These are phyloP conservation scores for Arthroderma sp. DNA, from an alignment of 2,329 filamentous ascomycete species.

Conservation along the genomic window DNA sequence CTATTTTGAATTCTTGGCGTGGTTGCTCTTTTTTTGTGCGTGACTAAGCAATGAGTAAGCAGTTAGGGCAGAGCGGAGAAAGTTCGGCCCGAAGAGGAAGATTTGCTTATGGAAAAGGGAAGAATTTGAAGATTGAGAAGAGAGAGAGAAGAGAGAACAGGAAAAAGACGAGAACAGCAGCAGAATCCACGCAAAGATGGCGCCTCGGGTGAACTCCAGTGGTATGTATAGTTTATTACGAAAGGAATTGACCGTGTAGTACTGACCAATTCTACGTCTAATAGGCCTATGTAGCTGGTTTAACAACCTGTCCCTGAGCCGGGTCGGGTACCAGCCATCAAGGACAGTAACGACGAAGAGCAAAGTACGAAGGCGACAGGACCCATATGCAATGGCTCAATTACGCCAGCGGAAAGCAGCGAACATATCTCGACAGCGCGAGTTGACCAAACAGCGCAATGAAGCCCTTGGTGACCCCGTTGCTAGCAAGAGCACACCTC, in stretches of 20 bases:
- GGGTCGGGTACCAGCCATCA: slow-evolving; percentile 14
- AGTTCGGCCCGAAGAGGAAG: slow-evolving; percentile 1
- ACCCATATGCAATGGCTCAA: slow-evolving; percentile 73
- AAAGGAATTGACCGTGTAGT: neutral
- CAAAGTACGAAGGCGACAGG: slow-evolving; percentile 26
- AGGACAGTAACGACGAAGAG: slow-evolving; percentile 4
- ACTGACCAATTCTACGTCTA: neutral
- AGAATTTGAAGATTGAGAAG: neutral
- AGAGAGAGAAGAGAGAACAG: neutral
- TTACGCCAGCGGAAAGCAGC: slow-evolving; percentile 71
- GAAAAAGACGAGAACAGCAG: neutral
- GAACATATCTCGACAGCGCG: slow-evolving; percentile 63
- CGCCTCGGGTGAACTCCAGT: slow-evolving; percentile 49
- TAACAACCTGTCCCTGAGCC: slow-evolving; percentile 8
- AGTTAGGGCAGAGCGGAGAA: slow-evolving; percentile 13
- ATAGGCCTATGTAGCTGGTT: slow-evolving; percentile 16
- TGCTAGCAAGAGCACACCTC: slow-evolving; percentile 65
- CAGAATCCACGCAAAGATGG: slow-evolving; percentile 42
- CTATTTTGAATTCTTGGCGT: slow-evolving; percentile 2
- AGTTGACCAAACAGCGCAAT: slow-evolving; percentile 54
- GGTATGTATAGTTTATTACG: neutral
- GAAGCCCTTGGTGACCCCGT: slow-evolving; percentile 63
- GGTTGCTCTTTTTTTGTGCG: slow-evolving; percentile 11
- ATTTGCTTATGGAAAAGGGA: neutral
- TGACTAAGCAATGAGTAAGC: neutral